Conservation (phyloP, 305 asterid genomes). For the Fraxinus nigra region DNA sequence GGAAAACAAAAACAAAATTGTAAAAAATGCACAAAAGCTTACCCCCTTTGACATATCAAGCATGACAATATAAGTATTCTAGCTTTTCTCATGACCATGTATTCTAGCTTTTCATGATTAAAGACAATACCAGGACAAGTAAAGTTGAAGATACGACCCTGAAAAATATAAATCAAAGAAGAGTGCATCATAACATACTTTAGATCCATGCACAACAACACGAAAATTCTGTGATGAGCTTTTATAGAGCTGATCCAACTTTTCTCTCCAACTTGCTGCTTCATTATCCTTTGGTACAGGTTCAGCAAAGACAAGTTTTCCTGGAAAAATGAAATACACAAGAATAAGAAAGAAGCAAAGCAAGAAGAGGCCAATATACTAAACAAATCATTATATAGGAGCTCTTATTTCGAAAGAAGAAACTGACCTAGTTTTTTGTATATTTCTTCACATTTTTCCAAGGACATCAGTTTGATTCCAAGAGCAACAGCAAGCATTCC, state of each 20-base stretch:
- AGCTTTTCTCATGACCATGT: neutral
- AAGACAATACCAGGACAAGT: slow-evolving; percentile 13
- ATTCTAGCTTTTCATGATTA: neutral
- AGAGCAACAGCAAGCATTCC: slow-evolving; percentile 99
- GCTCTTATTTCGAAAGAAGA: slow-evolving; percentile 23
- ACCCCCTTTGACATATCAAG: slow-evolving; percentile 9
- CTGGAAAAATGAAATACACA: slow-evolving; percentile 40
- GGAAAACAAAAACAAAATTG: neutral
- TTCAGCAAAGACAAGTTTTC: slow-evolving; percentile 97
- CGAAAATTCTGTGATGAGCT: slow-evolving; percentile 97
- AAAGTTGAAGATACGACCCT: slow-evolving; percentile 23
- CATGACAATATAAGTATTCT: neutral
- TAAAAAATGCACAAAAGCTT: neutral
- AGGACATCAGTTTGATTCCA: slow-evolving; percentile 86
- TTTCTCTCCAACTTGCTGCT: slow-evolving; percentile 98
- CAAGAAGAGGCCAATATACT: slow-evolving; percentile 15
- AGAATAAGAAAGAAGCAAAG: slow-evolving; percentile 19
- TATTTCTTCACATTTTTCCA: slow-evolving; percentile 96
- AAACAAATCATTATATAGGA: slow-evolving; percentile 11
- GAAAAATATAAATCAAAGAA: slow-evolving; percentile 13
- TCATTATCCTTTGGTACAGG: slow-evolving; percentile 96
- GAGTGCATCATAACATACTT: slow-evolving; percentile 46
- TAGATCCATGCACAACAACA: slow-evolving; percentile 97
- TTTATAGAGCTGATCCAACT: slow-evolving; percentile 97
- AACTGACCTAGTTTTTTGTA: slow-evolving; percentile 91